These are phyloP conservation scores for Aulographum hederae DNA, from an alignment of 2,329 filamentous ascomycete genomes.

Conservation along the genomic window DNA sequence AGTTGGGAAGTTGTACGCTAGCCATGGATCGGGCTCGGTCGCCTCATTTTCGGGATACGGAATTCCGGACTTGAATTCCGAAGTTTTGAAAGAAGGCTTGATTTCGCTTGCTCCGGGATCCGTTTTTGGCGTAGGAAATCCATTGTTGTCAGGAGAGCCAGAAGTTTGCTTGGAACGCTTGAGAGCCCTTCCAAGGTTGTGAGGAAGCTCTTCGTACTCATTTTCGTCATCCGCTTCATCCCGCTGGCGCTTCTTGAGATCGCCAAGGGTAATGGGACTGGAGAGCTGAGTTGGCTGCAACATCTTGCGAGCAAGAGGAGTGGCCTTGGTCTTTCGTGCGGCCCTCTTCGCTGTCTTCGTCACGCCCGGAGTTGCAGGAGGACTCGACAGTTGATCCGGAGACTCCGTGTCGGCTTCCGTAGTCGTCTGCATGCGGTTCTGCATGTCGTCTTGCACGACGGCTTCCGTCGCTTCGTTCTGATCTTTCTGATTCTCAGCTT, in stretches of 20 bases:
- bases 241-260: constrained; percentile 19
- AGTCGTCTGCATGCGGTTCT: no score
- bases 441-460: no score
- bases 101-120: neutral
- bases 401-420: constrained; percentile 9
- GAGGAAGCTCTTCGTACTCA: constrained; percentile 31
- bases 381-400: constrained; percentile 23
- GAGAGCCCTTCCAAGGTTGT: constrained; percentile 38
- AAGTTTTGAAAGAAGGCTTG: neutral
- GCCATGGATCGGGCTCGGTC: no score
- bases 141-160: neutral
- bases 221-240: constrained; percentile 17
- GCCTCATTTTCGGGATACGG: no score
- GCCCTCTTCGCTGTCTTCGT: constrained; percentile 5
- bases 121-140: neutral
- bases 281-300: constrained; percentile 1
- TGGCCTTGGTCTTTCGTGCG: neutral
- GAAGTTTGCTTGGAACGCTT: neutral
- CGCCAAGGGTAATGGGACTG: constrained; percentile 8
- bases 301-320: constrained; percentile 9
- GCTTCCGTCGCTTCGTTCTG: neutral
- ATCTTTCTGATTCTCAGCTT: neutral
- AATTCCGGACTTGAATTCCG: constrained; percentile 10
- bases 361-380: constrained; percentile 20
- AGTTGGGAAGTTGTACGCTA: constrained; percentile 46